phyloP scores from a whole-genome alignment of 441 rosid species.

The Populus trichocarpa region DNA sequence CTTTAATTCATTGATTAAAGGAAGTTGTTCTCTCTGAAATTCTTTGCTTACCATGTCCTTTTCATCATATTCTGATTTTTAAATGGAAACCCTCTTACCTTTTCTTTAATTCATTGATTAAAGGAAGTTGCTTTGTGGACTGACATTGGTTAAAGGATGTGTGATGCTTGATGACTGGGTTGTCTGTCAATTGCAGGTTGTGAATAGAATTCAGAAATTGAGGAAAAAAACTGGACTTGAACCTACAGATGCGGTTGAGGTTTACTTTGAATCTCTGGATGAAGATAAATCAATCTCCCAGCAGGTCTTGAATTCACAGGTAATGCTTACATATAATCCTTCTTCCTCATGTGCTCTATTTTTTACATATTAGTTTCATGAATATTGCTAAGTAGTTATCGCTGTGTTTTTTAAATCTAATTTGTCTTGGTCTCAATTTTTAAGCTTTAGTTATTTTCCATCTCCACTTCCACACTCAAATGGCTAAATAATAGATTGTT shows the following conservation, averaged over 20 bases:
- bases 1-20: no score
- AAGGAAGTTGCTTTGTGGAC: background rate
- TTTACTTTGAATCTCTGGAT: constrained; percentile 76
- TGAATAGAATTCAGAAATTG: constrained; percentile 91
- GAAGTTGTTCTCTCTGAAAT: background rate
- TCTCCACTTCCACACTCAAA: background rate
- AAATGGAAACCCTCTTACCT: background rate
- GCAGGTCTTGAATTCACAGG: constrained; percentile 73
- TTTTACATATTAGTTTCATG: background rate
- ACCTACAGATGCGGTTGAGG: constrained; percentile 92
- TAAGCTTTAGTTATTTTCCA: background rate
- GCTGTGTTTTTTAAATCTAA: background rate
- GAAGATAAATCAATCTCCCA: constrained; percentile 50
- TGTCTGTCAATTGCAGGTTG: constrained; percentile 47
- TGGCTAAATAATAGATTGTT: background rate
- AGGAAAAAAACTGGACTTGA: constrained; percentile 84
- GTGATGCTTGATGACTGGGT: constrained; percentile 2
- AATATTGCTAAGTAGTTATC: background rate
- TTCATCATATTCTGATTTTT: background rate
- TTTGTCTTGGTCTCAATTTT: background rate
- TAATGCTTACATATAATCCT: background rate
- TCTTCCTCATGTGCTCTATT: background rate
- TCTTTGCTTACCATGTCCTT: background rate
- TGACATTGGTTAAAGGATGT: background rate
- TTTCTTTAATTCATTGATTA: background rate